Base-by-base conservation (phyloP, 2,329 filamentous ascomycete genomes). In the Xylaria sp. region DNA sequence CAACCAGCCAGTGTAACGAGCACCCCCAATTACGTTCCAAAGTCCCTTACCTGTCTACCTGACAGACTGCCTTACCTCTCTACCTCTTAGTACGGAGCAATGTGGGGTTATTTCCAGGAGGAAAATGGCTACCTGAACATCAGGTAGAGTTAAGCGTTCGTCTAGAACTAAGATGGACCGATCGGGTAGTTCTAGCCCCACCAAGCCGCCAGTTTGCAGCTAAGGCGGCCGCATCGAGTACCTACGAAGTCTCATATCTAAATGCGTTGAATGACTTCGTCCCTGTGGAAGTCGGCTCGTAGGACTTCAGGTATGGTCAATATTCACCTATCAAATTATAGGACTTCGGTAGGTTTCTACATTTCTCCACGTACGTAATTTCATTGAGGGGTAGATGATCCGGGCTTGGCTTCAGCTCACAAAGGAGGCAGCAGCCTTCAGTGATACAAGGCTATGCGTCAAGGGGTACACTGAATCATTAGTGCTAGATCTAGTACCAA, bases 41-140 rank as follows among this genome's bases (percentile, higher is more conserved):
- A 10, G 46, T 49, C 15, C 23, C 26, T 4, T 49, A 49, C 46
- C 46, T 26, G 20, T n/a, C 15, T 42, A 6, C 40, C 15, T n/a
- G 40, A n/a, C 42, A n/a, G 33, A 33, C 33, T 56, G 31, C 33
- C 51, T 56, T 56, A 56, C 31, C 17, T 26, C 13, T 40, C 7
- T 10, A 36, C 7, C 36, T 38, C 31, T 33, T 9, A 10, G 33
- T 7, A n/a, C 20, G 28, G 36, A 15, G 51, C 17, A n/a, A 23
- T 54, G 59, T 63, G 59, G 59, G 59, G 59, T 62, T 10, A 31
- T 53, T 63, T 53, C 46, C 36, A 63, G 59, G 48, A 54, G 49
- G 4, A 53, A 63, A 44, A 31, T 62, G 6, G 31, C 26, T 49
- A 40, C 44, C 6, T 7, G 23, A 9, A 20, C 26, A 40, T 7